These are phyloP conservation scores for Casuarina glauca DNA, from an alignment of 306 rosid genomes.

Conservation along the genomic window DNA sequence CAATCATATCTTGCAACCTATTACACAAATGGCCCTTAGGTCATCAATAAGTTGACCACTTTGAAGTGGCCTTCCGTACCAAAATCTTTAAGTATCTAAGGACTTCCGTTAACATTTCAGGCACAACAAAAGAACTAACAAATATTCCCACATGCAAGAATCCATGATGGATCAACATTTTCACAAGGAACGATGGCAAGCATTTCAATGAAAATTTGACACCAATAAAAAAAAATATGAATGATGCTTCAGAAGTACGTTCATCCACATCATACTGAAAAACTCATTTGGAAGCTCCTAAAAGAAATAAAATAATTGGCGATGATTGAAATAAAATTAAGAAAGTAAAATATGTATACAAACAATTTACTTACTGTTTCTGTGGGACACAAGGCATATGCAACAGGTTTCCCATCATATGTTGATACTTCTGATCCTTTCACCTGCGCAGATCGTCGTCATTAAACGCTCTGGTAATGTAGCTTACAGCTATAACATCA, in stretches of 20 bases:
- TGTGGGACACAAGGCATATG: constrained; percentile 63
- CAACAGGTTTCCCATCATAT: constrained; percentile 72
- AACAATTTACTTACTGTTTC: constrained; percentile 63
- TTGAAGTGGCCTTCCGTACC: background rate
- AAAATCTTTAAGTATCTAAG: background rate
- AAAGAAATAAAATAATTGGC: background rate
- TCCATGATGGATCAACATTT: background rate
- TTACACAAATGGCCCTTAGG: background rate
- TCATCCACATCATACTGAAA: background rate
- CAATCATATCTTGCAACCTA: background rate
- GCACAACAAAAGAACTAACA: background rate
- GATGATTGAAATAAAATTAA: constrained; percentile 18
- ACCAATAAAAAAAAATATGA: background rate
- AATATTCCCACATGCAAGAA: background rate
- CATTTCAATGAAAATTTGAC: background rate
- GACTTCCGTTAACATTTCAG: background rate
- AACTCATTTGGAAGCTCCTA: background rate
- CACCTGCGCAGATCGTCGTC: constrained; percentile 49
- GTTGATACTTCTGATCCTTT: constrained; percentile 82
- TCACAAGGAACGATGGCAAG: background rate
- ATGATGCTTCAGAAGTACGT: background rate
- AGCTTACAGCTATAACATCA: background rate
- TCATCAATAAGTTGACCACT: background rate
- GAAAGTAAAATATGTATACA: constrained; percentile 17
- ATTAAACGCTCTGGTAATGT: background rate